These are phyloP conservation scores for Trifolium subterraneum DNA, from an alignment of 306 rosid genomes.

Conservation along the genomic window DNA sequence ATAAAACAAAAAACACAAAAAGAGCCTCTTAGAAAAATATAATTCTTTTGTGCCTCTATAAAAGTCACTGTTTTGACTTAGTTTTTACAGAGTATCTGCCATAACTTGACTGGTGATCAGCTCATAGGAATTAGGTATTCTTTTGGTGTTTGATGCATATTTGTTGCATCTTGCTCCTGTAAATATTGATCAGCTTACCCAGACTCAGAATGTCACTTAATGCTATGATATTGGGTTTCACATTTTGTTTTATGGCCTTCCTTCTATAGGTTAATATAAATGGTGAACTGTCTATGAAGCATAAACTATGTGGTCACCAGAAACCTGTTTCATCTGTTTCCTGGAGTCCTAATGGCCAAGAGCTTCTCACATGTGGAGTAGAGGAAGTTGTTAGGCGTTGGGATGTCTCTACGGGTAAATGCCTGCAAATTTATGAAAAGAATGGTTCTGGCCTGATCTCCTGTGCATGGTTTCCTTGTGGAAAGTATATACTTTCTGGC, in stretches of 20 bases:
- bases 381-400: conserved; percentile 90
- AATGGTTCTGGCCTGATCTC: conserved; percentile 70
- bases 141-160: conserved; percentile 16
- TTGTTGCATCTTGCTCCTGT: conserved; percentile 15
- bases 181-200: background rate
- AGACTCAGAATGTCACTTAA: background rate
- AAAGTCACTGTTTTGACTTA: background rate
- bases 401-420: conserved; percentile 80
- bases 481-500: conserved; percentile 76
- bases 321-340: conserved; percentile 71
- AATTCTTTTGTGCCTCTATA: background rate
- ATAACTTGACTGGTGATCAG: conserved; percentile 2
- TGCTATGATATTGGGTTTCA: conserved; percentile 18
- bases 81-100: background rate
- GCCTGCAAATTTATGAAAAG: conserved; percentile 84
- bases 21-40: too few species aligned
- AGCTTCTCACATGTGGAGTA: conserved; percentile 91
- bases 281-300: conserved; percentile 67
- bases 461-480: conserved; percentile 92
- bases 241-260: conserved; percentile 12
- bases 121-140: background rate
- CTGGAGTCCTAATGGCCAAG: conserved; percentile 85
- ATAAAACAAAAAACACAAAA: too few species aligned
- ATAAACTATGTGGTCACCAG: conserved; percentile 75
- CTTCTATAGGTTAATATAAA: conserved; percentile 59